Evolutionary conservation across 2,329 filamentous ascomycete species (phyloP).

Genomic region (Botryotinia globosa): DNA sequence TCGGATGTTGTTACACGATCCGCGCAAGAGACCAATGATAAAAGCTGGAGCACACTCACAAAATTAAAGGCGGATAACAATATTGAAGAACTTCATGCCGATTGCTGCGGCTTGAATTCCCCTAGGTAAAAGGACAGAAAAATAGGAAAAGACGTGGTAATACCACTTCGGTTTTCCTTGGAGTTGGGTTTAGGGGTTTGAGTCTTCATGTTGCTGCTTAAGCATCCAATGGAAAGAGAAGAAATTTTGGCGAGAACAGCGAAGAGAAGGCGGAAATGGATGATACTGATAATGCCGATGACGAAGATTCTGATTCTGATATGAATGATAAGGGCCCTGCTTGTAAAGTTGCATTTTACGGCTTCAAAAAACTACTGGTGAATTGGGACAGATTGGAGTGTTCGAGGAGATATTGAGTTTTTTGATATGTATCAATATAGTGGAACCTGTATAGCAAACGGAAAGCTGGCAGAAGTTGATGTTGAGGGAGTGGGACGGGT

Average conservation of each 20-base stretch:
- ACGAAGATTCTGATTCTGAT: neutral
- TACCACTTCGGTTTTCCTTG: neutral
- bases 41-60: neutral
- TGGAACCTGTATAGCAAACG: neutral
- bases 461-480: neutral
- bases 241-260: neutral
- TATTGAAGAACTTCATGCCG: neutral
- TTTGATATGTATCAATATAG: neutral
- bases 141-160: neutral
- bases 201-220: neutral
- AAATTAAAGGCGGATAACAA: neutral
- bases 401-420: neutral
- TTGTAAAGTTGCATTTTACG: neutral
- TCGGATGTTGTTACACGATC: neutral
- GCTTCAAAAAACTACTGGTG: neutral
- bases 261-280: neutral
- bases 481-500: neutral
- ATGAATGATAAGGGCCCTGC: neutral
- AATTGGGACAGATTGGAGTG: neutral
- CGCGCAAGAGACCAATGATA: neutral
- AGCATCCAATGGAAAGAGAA: neutral
- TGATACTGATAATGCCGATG: neutral
- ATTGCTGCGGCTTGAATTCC: neutral
- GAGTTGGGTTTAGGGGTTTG: neutral
- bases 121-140: too few relatives aligned